Percentiles rank a stretch among this genome's conserved stretches.
These are phyloP conservation scores for Backusella australiensis DNA, from an alignment of 192 early-diverging fungal species.

Conservation along the genomic window DNA sequence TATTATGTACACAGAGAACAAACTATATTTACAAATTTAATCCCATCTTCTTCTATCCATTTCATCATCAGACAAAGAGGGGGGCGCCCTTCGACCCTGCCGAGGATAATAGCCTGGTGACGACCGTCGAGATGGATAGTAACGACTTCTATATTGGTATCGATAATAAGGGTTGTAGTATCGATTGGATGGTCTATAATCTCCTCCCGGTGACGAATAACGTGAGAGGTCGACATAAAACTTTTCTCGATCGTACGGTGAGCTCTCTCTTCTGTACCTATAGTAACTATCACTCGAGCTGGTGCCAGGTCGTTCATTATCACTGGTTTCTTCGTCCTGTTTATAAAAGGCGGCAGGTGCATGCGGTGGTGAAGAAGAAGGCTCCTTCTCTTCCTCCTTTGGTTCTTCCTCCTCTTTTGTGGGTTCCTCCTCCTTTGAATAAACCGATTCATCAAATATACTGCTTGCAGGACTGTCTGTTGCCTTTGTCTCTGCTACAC, in stretches of 20 bases:
- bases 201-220: background rate
- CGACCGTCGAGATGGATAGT: background rate
- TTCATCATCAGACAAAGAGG: background rate
- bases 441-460: conserved; percentile 1
- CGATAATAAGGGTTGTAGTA: conserved; percentile 11
- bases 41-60: conserved; percentile 14
- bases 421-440: background rate
- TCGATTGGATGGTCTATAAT: background rate
- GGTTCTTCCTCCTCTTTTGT: background rate
- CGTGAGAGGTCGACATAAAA: conserved; percentile 2
- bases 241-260: conserved; percentile 11
- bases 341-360: background rate
- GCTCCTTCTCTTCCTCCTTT: background rate
- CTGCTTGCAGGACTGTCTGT: conserved; percentile 18
- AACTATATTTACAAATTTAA: background rate
- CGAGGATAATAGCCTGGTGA: conserved; percentile 10
- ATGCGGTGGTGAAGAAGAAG: background rate
- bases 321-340: background rate
- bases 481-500: background rate
- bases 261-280: conserved; percentile 2
- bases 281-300: background rate
- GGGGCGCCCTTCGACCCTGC: background rate
- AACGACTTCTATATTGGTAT: background rate
- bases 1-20: background rate
- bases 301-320: background rate